Evolutionary conservation across 306 rosid species (phyloP).

Genomic region (Dalbergia oliveri): DNA sequence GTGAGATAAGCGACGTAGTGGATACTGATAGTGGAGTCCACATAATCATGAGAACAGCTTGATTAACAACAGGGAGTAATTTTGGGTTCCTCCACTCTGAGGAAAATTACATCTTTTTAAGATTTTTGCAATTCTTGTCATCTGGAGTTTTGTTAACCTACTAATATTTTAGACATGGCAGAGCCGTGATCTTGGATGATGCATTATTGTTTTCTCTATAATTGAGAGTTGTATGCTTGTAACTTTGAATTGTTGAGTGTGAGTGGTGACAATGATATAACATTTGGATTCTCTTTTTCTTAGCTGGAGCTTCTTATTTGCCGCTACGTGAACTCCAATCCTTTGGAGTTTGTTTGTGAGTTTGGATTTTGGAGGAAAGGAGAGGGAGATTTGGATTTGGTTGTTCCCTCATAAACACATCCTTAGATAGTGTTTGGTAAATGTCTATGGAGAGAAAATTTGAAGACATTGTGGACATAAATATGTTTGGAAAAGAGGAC

Average conservation of each 20-base stretch:
- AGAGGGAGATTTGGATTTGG: too few relatives aligned
- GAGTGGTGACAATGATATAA: not conserved
- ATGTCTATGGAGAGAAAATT: too few relatives aligned
- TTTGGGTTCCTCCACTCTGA: slow-evolving; percentile 38
- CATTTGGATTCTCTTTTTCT: slow-evolving; percentile 42
- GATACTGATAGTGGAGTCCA: slow-evolving; percentile 97
- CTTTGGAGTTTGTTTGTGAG: too few relatives aligned
- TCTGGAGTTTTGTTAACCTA: slow-evolving; percentile 39
- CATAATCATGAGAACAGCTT: slow-evolving; percentile 84
- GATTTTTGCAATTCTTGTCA: slow-evolving; percentile 44
- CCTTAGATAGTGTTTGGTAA: too few relatives aligned
- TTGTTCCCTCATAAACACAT: too few relatives aligned
- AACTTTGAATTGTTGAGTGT: slow-evolving; percentile 29
- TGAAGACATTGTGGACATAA: too few relatives aligned
- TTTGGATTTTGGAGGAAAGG: too few relatives aligned
- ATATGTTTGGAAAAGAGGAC: too few relatives aligned
- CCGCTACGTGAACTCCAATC: not conserved
- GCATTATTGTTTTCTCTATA: slow-evolving; percentile 40
- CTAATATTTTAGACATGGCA: slow-evolving; percentile 46
- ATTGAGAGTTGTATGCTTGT: slow-evolving; percentile 54
- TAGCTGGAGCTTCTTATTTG: slow-evolving; percentile 1
- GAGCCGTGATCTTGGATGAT: slow-evolving; percentile 52
- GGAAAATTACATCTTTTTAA: slow-evolving; percentile 40
- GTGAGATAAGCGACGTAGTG: slow-evolving; percentile 88
- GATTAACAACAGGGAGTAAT: slow-evolving; percentile 38